Base-by-base conservation (phyloP, 805 yeast species). In the Nakazawaea populi region DNA sequence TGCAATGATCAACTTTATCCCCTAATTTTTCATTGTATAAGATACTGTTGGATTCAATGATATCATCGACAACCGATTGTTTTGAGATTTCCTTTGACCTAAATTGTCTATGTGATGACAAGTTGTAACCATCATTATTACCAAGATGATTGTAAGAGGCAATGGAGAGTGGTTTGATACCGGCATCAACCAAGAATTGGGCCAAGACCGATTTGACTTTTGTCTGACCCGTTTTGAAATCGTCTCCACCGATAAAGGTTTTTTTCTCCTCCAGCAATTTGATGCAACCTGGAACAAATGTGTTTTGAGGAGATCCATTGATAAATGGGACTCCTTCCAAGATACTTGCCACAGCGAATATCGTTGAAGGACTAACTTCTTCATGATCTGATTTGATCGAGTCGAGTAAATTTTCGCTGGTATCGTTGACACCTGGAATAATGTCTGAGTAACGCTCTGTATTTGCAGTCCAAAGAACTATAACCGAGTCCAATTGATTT, bases 91-190 rank as follows among this genome's bases (percentile, higher is more conserved):
- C 98, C 76, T 91, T 91, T 44, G 97, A 90, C 67, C 89, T 83
- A 80, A 91, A 91, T 74, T 91, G 98, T 73, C 80, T 80, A 60
- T 96, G 96, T 8, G 97, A 88, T 50, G 89, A 80, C 72, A 91
- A 76, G 72, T 91, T 91, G 75, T 76, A 89, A 44, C 98, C 98
- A 68, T 91, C 98, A 64, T 91, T 91, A 76, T 91, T 91, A 66
- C 98, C 98, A 64, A 91, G 78, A 71, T 91, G 98, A 72, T 91
- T 91, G 73, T 91, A 91, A 14, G 97, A 90, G 27, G 97, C 97
- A 67, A 91, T 87, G 32, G 97, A 90, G 37, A 87, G 74, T 37
- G 97, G 97, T 70, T 88, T 86, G 70, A 91, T 91, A 74, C 98
- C 98, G 36, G 98, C 98, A 67, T 91, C 98, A 49, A 91, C 97